Evolutionary conservation across 1,284 basidiomycete genomes (phyloP), one percentile per base, ranked within the genome.

Genomic region (Pascua guehoae): DNA sequence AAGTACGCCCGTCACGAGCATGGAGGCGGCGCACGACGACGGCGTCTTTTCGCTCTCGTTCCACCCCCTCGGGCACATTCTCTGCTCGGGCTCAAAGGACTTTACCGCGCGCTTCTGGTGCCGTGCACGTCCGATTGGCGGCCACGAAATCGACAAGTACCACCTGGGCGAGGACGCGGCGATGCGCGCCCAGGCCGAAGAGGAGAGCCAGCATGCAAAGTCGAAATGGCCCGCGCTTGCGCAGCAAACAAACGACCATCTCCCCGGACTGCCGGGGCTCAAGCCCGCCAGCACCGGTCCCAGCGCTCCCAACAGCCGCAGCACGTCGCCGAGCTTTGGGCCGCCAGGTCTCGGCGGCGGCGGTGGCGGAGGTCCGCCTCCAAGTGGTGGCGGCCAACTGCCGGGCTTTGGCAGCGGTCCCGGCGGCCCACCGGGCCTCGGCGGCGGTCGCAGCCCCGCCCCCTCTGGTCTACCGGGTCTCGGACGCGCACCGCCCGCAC

Each of bases 61-160:
- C 84, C 95, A 98, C 78, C 95, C 95, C 0, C 84, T 98, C 11
- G 95, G 96, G 0, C 94, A 98, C 77, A 82, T 98, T 63, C 85
- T 98, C 62, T 92, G 88, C 63, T 88, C 85, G 55, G 96, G 89
- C 10, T 90, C 88, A 38, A 98, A 97, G 79, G 95, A 98, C 79
- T 92, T 96, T 76, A 96, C 94, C 12, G 96, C 95, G 14, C 85
- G 94, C 12, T 98, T 98, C 82, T 98, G 96, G 95, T 88, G 87
- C 54, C 85, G 95, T 87, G 47, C 92, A 86, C 0, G 79, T 62
- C 82, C 81, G 36, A 82, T 64, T 4, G 79, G 78, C 10, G 78
- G 83, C 9, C 83, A 86, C 70, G 88, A 89, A 50, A 86, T 86
- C 5, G 88, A 78, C 62, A 61, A 65, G 53, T 78, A 69, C 66